Base-by-base conservation (phyloP, 2,329 filamentous ascomycete genomes). In the Colletotrichum sublineola region DNA sequence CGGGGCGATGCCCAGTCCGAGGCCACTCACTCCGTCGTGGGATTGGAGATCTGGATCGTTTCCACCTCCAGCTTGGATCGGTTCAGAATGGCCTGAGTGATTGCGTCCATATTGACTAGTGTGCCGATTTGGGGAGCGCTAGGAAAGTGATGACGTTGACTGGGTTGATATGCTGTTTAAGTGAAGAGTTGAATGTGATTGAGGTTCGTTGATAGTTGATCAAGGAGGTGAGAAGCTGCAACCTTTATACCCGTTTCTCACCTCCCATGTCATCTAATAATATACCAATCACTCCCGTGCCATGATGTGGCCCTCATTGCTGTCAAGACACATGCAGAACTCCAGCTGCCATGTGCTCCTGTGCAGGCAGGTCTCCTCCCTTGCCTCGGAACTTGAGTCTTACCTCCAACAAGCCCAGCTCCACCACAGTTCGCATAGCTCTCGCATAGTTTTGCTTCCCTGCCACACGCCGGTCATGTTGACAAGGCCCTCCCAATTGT, bases 11-110 rank as follows among this genome's bases (percentile, higher is more conserved):
- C 33, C n/a, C n/a, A 36, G 56, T 29, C 36, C 5, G 38, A 8
- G n/a, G 9, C 40, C 14, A 68, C 80, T 65, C 74, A 82, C 81
- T 80, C 73, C 55, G 77, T 72, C 2, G 77, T 78, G 6, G 78
- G 76, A 42, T 78, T 66, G 7, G 76, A 77, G 57, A 82, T 81
- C 46, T 76, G 77, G 61, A 82, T 77, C 3, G 70, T 73, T 44
- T 75, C 76, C 48, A 79, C 75, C 63, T 81, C 77, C 46, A 81
- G 64, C 31, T 71, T 77, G 20, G 76, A 76, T 40, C 74, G 70
- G 42, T 78, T 75, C 15, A 80, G n/a, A 11, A 82, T 73, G 66
- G 77, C 74, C 64, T 78, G 77, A 56, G 80, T 71, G 20, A 79
- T 66, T n/a, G 75, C 72, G 60, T 80, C 76, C 75, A 81, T 77